These are phyloP conservation scores for Meira nashicola DNA, from an alignment of 1,284 basidiomycete genomes.

Conservation along the genomic window DNA sequence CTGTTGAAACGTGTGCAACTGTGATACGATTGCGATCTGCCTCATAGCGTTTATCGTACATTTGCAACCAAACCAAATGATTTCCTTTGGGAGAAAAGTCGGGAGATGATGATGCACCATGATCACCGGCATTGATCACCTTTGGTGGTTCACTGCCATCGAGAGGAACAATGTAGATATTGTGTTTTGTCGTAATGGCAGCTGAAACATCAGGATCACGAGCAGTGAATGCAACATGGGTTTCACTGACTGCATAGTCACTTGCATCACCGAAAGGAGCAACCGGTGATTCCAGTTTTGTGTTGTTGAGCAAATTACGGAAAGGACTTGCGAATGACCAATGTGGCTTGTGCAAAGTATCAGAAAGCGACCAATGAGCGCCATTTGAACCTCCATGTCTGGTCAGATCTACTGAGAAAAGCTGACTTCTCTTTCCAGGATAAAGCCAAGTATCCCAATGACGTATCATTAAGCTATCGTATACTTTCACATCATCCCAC, in stretches of 20 bases:
- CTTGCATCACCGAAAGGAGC: constrained; percentile 27
- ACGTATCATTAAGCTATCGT: constrained; percentile 23
- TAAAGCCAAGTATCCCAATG: constrained; percentile 38
- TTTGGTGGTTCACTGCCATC: constrained; percentile 12
- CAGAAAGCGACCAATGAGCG: neutral
- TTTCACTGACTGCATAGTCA: constrained; percentile 23
- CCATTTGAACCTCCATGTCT: neutral
- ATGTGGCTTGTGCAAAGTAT: neutral
- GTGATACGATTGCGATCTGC: constrained; percentile 31
- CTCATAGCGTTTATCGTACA: constrained; percentile 38
- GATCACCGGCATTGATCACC: constrained; percentile 14
- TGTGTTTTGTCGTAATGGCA: constrained; percentile 36
- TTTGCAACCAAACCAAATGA: constrained; percentile 37
- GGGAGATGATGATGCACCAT: constrained; percentile 27
- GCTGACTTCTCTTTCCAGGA: constrained; percentile 23
- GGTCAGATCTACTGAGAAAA: constrained; percentile 25
- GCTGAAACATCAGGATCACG: constrained; percentile 26
- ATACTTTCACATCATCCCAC: constrained; percentile 23
- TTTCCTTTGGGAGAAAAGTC: constrained; percentile 24
- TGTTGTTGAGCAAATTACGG: constrained; percentile 23
- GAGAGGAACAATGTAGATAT: constrained; percentile 26
- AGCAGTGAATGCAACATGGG: constrained; percentile 27
- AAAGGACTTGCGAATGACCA: constrained; percentile 14
- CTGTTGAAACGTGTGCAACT: constrained; percentile 10
- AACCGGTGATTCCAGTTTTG: constrained; percentile 28